Conservation (phyloP, 2,329 filamentous ascomycete genomes). For the Cryphonectria radicalis region DNA sequence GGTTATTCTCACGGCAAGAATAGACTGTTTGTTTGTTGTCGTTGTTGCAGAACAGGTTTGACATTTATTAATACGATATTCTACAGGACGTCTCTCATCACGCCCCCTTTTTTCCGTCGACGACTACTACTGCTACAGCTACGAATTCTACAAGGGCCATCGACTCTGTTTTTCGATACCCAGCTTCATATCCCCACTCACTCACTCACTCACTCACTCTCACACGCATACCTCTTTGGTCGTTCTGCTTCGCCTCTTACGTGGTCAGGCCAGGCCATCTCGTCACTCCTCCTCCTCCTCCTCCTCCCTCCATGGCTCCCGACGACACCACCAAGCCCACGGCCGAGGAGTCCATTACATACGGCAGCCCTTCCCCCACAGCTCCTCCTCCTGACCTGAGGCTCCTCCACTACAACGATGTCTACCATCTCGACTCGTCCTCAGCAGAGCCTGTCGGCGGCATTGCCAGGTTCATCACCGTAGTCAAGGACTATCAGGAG, state of each 20-base stretch:
- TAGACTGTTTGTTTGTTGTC: neutral
- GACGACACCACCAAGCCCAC: constrained; percentile 23
- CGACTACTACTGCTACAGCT: neutral
- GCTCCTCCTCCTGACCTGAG: constrained; percentile 67
- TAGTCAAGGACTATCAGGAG: constrained; percentile 75
- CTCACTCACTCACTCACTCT: too few relatives aligned
- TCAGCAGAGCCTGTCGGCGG: constrained; percentile 86
- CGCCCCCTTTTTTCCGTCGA: neutral
- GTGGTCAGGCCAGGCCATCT: neutral
- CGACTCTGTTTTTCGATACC: neutral
- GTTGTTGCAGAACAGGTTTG: neutral
- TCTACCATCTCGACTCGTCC: constrained; percentile 80
- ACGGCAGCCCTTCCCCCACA: constrained; percentile 35
- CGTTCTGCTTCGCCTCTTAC: too few relatives aligned
- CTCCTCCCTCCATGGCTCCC: constrained; percentile 19
- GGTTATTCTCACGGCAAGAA: neutral
- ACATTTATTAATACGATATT: too few relatives aligned
- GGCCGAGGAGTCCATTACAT: constrained; percentile 35
- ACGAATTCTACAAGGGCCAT: neutral
- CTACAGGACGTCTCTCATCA: neutral
- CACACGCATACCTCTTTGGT: neutral
- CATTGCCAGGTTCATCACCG: constrained; percentile 76
- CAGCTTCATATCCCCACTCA: neutral
- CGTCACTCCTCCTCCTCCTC: neutral
- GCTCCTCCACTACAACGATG: constrained; percentile 91